Conservation (phyloP, 768 basidiomycete species). For the Boletus pseudo-olivaceus region DNA sequence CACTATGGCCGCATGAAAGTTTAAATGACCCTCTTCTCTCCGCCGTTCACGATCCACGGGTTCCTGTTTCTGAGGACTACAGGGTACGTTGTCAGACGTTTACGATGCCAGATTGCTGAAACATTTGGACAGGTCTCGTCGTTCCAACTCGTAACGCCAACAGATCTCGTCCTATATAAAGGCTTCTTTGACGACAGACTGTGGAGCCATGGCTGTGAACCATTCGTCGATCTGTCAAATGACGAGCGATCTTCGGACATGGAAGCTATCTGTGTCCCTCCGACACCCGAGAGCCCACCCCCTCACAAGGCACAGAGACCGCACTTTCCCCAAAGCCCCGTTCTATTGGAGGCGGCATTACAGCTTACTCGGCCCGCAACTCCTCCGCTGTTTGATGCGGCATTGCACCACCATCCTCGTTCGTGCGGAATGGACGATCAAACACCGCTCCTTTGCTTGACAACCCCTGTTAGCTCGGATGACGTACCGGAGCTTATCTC, state of each 20-base stretch:
- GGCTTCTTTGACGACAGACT: constrained; percentile 1
- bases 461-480: constrained; percentile 35
- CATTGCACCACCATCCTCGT: constrained; percentile 29
- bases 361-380: not conserved
- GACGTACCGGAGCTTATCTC: constrained; percentile 25
- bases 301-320: constrained; percentile 1
- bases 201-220: constrained; percentile 2
- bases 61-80: constrained; percentile 17
- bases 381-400: not conserved
- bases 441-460: constrained; percentile 32
- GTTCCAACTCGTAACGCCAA: constrained; percentile 18
- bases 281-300: constrained; percentile 32
- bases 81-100: constrained; percentile 9
- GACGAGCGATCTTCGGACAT: constrained; percentile 4
- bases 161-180: constrained; percentile 13
- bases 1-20: constrained; percentile 32
- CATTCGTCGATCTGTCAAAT: constrained; percentile 6
- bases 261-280: constrained; percentile 15
- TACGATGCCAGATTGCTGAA: constrained; percentile 6
- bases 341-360: not conserved
- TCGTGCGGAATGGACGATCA: constrained; percentile 41
- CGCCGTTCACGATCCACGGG: constrained; percentile 17
- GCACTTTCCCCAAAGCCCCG: not conserved
- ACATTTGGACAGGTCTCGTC: constrained; percentile 11
- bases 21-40: constrained; percentile 8